Evolutionary conservation across 805 yeast genomes (phyloP).

Genomic region (Saccharomyces mikatae): DNA sequence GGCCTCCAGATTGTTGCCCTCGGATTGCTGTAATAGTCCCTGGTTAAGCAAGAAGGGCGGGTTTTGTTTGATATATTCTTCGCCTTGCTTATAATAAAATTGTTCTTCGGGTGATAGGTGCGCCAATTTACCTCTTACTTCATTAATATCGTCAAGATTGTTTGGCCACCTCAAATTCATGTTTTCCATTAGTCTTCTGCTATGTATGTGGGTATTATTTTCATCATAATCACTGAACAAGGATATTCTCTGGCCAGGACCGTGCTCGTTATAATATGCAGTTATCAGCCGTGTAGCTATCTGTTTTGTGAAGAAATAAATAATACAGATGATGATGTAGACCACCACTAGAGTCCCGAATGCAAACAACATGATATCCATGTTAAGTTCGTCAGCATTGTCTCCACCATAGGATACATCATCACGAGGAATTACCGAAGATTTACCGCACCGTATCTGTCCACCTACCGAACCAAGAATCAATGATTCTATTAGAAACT

Average conservation of each 20-base stretch:
- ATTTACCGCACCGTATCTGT: neutral
- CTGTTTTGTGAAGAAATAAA: constrained; percentile 11
- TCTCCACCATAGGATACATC: constrained; percentile 3
- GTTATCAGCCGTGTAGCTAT: constrained; percentile 9
- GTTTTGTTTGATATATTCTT: constrained; percentile 30
- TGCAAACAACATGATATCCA: constrained; percentile 19
- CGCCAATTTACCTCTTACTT: constrained; percentile 51
- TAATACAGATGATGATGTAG: constrained; percentile 11
- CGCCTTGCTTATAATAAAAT: constrained; percentile 35
- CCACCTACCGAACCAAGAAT: neutral
- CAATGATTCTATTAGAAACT: neutral
- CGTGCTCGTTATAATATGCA: constrained; percentile 4
- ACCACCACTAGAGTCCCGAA: constrained; percentile 16
- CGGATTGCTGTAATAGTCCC: neutral
- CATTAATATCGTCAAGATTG: constrained; percentile 54
- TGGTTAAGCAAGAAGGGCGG: constrained; percentile 33
- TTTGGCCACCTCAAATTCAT: constrained; percentile 38
- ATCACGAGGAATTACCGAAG: neutral
- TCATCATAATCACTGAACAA: constrained; percentile 12
- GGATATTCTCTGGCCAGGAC: constrained; percentile 6
- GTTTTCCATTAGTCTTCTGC: constrained; percentile 2
- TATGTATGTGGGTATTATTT: neutral
- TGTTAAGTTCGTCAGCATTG: constrained; percentile 18
- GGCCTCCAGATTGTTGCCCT: constrained; percentile 19
- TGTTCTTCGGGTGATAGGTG: constrained; percentile 43